Evolutionary conservation across 2,329 filamentous ascomycete genomes (phyloP).

Genomic region (Sporothrix pallida): DNA sequence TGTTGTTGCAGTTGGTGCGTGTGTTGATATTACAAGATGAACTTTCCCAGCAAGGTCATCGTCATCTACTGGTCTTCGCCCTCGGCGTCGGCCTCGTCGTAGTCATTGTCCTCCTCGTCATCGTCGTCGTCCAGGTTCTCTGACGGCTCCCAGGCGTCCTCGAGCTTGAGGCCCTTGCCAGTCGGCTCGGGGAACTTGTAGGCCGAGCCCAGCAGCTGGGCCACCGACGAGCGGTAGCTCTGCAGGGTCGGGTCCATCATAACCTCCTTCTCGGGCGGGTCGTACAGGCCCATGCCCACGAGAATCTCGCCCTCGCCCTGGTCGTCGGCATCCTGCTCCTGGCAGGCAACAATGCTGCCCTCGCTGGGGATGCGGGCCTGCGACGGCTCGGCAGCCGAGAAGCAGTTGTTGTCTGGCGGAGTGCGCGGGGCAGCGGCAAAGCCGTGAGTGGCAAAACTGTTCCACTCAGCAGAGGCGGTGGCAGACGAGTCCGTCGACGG

Average conservation of each 20-base stretch:
- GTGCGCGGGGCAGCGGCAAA: constrained; percentile 60
- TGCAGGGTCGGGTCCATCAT: constrained; percentile 57
- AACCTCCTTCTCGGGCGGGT: constrained; percentile 65
- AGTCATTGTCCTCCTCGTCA: constrained; percentile 55
- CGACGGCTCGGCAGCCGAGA: constrained; percentile 56
- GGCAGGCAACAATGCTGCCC: constrained; percentile 56
- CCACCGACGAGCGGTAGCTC: constrained; percentile 61
- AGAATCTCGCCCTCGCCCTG: constrained; percentile 71
- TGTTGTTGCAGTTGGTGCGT: constrained; percentile 7
- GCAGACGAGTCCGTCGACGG: not conserved
- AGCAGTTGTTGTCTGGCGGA: constrained; percentile 55
- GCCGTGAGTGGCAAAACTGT: constrained; percentile 27
- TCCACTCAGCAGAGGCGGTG: constrained; percentile 32
- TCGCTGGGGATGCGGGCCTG: constrained; percentile 54
- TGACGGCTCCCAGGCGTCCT: constrained; percentile 78
- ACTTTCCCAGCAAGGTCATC: not conserved
- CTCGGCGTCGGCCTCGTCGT: constrained; percentile 50
- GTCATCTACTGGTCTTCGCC: constrained; percentile 42
- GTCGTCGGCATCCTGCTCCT: constrained; percentile 55
- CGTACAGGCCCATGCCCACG: constrained; percentile 83
- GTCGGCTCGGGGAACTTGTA: constrained; percentile 54
- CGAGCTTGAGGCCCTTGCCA: constrained; percentile 79
- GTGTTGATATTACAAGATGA: constrained; percentile 5
- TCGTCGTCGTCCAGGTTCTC: constrained; percentile 65
- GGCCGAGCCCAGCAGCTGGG: constrained; percentile 59